Base-by-base conservation (phyloP, 129 eudicot species). In the Flaveria bidentis region DNA sequence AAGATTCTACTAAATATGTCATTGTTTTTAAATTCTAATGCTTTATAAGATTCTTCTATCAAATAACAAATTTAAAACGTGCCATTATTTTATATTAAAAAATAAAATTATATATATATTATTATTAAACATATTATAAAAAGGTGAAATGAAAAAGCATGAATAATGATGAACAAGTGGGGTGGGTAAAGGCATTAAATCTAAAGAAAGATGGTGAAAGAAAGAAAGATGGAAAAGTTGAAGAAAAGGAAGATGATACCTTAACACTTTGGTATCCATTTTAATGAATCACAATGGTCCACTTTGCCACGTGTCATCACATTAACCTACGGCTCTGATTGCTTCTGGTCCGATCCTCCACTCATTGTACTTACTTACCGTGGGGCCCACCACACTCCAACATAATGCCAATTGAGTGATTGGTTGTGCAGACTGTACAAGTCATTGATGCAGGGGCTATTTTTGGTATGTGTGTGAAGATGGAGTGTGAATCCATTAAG, bases 211-310 rank as follows among this genome's bases (percentile, higher is more conserved):
- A 80, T 33, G 30, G 57, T 67, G 80, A 74, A 67, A 63, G 77
- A 76, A 70, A 42, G 63, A 76, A 82, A 82, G 85, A 72, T 23
- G 79, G 79, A 82, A 72, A 82, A 72, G 55, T 75, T 72, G 79
- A 71, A 57, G 55, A 62, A 82, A 82, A 82, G 85, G 57, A 15
- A 74, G 58, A 72, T 77, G 85, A 82, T 82, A 82, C 82, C 82
- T 77, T 82, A 77, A 77, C 85, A 57, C 82, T 64, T 71, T 55
- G 82, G 82, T 72, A 67, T 49, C 22, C 78, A 80, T 77, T 65
- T 57, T 77, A 77, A 82, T 82, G 82, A 77, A 72, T 44, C 33
- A 9, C 1, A 50, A 6, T 78, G 85, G 82, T 56, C 79, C 72
- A 77, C 36, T 0, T 33, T 55, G 66, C 82, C 51, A 77, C 85